Percentiles rank a stretch among this genome's conserved stretches.
phyloP scores from a whole-genome alignment of 2,329 filamentous ascomycete genomes.

The Fusarium neocosmosporiellum region DNA sequence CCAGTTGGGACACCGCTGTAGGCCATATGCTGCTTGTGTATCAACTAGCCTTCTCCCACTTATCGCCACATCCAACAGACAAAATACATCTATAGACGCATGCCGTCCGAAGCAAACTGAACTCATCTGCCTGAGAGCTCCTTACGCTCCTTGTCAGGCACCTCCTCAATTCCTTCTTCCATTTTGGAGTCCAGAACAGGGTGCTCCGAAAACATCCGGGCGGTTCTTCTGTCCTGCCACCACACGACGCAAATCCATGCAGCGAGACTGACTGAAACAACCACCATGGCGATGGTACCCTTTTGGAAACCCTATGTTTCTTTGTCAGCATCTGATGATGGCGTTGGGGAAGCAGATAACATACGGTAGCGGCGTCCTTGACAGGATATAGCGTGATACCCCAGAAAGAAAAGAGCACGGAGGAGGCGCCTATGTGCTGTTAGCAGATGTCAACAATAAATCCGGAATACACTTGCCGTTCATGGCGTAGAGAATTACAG shows the following conservation, averaged over 20 bases:
- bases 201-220: conserved; percentile 3
- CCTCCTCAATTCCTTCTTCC: not conserved
- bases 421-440: conserved; percentile 38
- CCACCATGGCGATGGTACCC: conserved; percentile 50
- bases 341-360: not conserved
- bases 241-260: conserved; percentile 21
- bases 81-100: not conserved
- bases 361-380: conserved; percentile 51
- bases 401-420: conserved; percentile 55
- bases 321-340: not conserved
- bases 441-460: not conserved
- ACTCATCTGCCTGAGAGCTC: not conserved
- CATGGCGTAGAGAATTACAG: conserved; percentile 53
- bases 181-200: conserved; percentile 2
- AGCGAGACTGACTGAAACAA: conserved; percentile 19
- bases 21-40: no score
- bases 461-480: conserved; percentile 37
- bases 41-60: not conserved
- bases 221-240: conserved; percentile 31
- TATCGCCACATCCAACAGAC: not conserved
- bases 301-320: conserved; percentile 37
- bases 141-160: not conserved
- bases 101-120: not conserved
- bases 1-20: no score
- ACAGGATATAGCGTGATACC: conserved; percentile 51